A percentile compares a stretch with the other conserved stretches of the same genome.
phyloP scores from a whole-genome alignment of 2,329 filamentous ascomycete species.

The Xylaria hypoxylon region DNA sequence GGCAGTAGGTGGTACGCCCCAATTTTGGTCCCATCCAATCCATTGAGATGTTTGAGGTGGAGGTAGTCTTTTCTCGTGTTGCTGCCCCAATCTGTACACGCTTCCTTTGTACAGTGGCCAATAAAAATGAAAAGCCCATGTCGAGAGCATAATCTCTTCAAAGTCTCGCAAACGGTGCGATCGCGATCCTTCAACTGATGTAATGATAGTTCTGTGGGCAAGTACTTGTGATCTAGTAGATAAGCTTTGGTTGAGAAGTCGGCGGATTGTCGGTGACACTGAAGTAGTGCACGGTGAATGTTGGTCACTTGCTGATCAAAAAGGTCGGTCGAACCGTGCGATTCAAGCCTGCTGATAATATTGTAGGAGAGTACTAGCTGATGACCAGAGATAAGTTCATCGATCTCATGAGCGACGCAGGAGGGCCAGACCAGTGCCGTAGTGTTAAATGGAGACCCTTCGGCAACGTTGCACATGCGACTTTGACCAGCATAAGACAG shows the following conservation, averaged over 20 bases:
- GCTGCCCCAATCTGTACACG: too few species aligned
- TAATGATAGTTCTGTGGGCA: neutral
- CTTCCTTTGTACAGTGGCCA: neutral
- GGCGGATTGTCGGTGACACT: neutral
- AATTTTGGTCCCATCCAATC: neutral
- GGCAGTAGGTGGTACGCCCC: neutral
- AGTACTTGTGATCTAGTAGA: neutral
- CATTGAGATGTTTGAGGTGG: neutral
- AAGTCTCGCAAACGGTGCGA: neutral
- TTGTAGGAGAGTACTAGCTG: constrained; percentile 1
- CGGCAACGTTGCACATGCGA: neutral
- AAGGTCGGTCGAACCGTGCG: neutral
- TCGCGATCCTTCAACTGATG: neutral
- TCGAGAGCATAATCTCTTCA: neutral
- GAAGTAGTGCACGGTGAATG: neutral
- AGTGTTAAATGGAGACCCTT: constrained; percentile 2
- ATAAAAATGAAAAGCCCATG: constrained; percentile 8
- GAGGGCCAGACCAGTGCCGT: neutral
- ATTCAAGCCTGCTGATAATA: neutral
- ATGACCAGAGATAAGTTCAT: neutral
- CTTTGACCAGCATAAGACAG: neutral
- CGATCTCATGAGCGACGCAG: neutral
- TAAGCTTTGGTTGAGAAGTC: neutral
- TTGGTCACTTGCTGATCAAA: neutral
- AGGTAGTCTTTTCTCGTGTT: neutral